Evolutionary conservation across 164 flowering plant species (phyloP), one percentile per base, ranked within the genome.

Genomic region (Umbellularia californica): DNA sequence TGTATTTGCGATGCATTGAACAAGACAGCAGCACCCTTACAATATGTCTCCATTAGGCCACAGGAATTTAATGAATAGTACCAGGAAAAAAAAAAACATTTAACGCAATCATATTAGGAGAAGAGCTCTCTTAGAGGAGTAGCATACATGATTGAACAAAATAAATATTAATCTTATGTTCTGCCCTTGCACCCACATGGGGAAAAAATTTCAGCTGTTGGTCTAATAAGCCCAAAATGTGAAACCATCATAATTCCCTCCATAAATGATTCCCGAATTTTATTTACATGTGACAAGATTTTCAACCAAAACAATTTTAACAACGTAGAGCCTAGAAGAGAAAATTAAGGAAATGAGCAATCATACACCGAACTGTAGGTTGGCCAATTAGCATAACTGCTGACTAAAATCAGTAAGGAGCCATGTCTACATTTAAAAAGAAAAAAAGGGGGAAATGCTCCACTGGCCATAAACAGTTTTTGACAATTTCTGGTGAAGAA

Each of bases 381-480:
- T 5, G 41, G 9, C 41, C 41, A 33, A 33, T 33, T 33, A 33
- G 17, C 58, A 52, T 13, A 52, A 52, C 17, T 17, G 58, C 19
- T 14, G 58, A 52, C 15, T 27, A 28, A 35, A 28, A 27, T 68
- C 70, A 68, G n/a, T 12, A 3, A 33, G 35, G 35, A 33, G 35
- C 35, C 35, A 33, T 33, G 5, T 33, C 35, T 33, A 33, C 35
- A 3, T 33, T 33, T 33, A 33, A 33, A 33, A 33, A 33, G 4
- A 33, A 33, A 5, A 68, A 20, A 68, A 2, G 2, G 35, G 50
- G 50, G 22, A 15, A 19, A 24, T 23, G 20, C 23, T n/a, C 15
- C 66, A 70, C 50, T 63, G 69, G 93, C 99, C 99, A 92, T 94
- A 70, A 96, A 94, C 24, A 93, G 77, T 81, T 91, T 92, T 96